These are phyloP conservation scores for Fusarium oligoseptatum DNA, from an alignment of 2,329 filamentous ascomycete species.

Conservation along the genomic window DNA sequence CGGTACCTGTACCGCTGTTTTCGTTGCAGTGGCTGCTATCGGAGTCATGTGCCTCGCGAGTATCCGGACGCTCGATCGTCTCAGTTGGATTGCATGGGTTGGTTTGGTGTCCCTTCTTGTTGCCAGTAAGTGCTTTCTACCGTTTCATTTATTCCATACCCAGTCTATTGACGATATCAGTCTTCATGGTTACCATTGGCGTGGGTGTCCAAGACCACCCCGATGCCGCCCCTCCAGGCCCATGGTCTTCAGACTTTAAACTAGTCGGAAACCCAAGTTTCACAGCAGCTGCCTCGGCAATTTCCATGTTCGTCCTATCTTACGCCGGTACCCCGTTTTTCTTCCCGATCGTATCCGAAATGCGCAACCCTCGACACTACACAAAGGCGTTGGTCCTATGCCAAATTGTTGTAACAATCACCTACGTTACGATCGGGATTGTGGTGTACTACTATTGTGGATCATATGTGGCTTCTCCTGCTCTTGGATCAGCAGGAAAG, in stretches of 20 bases:
- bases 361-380: slow-evolving; percentile 49
- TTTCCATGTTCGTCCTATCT: slow-evolving; percentile 53
- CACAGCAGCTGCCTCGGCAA: slow-evolving; percentile 46
- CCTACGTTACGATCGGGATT: slow-evolving; percentile 50
- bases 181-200: slow-evolving; percentile 47
- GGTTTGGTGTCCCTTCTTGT: slow-evolving; percentile 47
- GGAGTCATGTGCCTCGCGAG: background rate
- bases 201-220: slow-evolving; percentile 49
- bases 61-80: slow-evolving; percentile 46
- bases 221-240: slow-evolving; percentile 37
- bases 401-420: slow-evolving; percentile 46
- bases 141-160: background rate
- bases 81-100: slow-evolving; percentile 51
- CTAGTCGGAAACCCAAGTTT: slow-evolving; percentile 49
- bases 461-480: slow-evolving; percentile 60
- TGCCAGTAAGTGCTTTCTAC: slow-evolving; percentile 23
- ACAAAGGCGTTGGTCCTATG: slow-evolving; percentile 45
- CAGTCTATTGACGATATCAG: background rate
- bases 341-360: slow-evolving; percentile 51
- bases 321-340: slow-evolving; percentile 54
- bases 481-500: slow-evolving; percentile 59
- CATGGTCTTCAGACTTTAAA: slow-evolving; percentile 48
- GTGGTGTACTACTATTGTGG: slow-evolving; percentile 63
- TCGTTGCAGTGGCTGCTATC: background rate
- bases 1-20: background rate